Conservation (phyloP, 306 rosid species). For the Lathyrus sativus region DNA sequence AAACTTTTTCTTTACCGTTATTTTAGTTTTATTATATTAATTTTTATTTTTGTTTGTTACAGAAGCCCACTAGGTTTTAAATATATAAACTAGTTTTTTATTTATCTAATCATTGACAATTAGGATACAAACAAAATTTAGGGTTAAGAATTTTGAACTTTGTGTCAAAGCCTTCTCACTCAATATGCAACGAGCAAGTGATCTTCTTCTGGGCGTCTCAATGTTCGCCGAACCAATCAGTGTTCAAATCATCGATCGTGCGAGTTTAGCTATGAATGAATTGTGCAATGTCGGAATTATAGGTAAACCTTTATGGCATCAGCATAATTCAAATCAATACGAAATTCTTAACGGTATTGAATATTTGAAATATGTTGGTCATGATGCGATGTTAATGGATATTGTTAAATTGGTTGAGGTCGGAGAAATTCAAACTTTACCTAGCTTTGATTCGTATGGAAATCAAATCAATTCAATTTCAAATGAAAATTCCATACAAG, state of each 20-base stretch:
- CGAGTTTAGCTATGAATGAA: conserved; percentile 47
- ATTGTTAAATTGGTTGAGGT: conserved; percentile 52
- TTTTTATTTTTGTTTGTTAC: too few species aligned
- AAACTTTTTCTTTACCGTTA: conserved; percentile 8
- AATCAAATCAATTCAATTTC: neutral
- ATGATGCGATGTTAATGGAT: conserved; percentile 39
- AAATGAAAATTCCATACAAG: neutral
- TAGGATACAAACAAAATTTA: neutral
- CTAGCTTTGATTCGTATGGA: conserved; percentile 26
- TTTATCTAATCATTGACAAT: too few species aligned
- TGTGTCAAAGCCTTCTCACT: neutral
- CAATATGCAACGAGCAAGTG: conserved; percentile 44
- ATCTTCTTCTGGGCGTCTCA: conserved; percentile 47
- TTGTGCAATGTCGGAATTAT: conserved; percentile 33
- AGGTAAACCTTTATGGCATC: conserved; percentile 48
- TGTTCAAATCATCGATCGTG: conserved; percentile 32
- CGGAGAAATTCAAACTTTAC: conserved; percentile 40
- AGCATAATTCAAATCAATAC: neutral
- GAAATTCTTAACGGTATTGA: conserved; percentile 41
- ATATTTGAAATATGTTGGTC: conserved; percentile 45
- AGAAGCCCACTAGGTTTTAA: too few species aligned
- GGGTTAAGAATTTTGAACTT: neutral
- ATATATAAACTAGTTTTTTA: too few species aligned
- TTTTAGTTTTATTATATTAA: too few species aligned
- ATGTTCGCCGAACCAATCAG: conserved; percentile 29